Evolutionary conservation across 1,284 basidiomycete genomes (phyloP), one percentile per base, ranked within the genome.

Genomic region (Ceratobasidium sp.): DNA sequence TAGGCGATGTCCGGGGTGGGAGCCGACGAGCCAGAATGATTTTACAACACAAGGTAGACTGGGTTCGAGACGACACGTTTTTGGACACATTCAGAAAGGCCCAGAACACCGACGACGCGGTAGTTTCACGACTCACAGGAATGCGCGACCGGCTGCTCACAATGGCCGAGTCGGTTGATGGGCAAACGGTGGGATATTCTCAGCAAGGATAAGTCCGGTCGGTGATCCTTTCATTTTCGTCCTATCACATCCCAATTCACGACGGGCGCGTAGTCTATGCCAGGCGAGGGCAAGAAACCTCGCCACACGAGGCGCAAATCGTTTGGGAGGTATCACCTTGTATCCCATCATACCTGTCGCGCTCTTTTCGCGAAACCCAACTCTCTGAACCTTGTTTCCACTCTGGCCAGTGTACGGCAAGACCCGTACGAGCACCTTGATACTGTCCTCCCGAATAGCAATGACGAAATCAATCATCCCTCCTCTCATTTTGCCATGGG

Each of bases 11-110:
- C 0, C 84, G 85, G 1, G 91, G 90, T 0, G 91, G 91, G 6
- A 83, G 85, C 1, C 81, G 83, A 2, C 87, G 93, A 0, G 91
- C 91, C 5, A 82, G 91, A 44, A 93, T 93, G 77, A 84, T 94
- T 18, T 85, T 94, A n/a, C 91, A 95, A 81, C 93, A 94, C 78
- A 90, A 88, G 5, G 79, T 94, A 61, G 79, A 82, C 32, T 95
- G 91, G 91, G 91, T 93, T 89, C 87, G 86, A 62, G 86, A 87
- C 43, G 81, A 83, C 0, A 61, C 75, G 8, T 94, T 94, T 79
- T 80, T 82, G 30, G 79, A 84, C 16, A 83, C 81, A 4, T 79
- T 94, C 32, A n/a, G n/a, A n/a, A 57, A 57, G 54, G 55, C 82
- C 85, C 32, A 63, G 41, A 62, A 59, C 46, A 30, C 62, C 28